These are phyloP conservation scores for Coffea eugenioides DNA, from an alignment of 257 asterid species.

Conservation along the genomic window DNA sequence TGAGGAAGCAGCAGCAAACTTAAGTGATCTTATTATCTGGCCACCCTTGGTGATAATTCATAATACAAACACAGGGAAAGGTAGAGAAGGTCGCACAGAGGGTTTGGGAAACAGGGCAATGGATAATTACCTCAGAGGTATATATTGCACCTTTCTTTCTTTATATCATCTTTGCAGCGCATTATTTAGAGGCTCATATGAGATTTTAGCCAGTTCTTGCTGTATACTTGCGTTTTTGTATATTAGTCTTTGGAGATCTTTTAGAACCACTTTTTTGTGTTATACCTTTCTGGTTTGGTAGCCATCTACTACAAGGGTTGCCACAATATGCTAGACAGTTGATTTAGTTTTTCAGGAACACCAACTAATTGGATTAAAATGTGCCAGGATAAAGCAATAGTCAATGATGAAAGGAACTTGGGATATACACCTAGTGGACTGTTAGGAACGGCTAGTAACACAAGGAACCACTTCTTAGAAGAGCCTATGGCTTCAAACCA, in stretches of 20 bases:
- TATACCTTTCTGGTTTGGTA: neutral
- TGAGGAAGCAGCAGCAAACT: slow-evolving; percentile 68
- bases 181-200: slow-evolving; percentile 22
- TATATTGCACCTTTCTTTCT: slow-evolving; percentile 40
- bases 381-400: neutral
- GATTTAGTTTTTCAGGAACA: neutral
- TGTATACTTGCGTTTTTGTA: neutral
- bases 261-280: neutral
- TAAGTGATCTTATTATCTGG: slow-evolving; percentile 87
- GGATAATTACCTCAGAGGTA: slow-evolving; percentile 97
- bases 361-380: too few relatives aligned
- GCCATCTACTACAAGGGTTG: neutral
- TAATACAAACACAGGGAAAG: slow-evolving; percentile 80
- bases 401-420: neutral
- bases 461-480: neutral
- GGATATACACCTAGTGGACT: neutral
- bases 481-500: neutral
- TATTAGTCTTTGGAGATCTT: neutral
- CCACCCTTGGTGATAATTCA: slow-evolving; percentile 90
- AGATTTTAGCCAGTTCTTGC: slow-evolving; percentile 17
- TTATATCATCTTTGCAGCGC: slow-evolving; percentile 29
- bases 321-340: neutral
- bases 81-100: slow-evolving; percentile 88
- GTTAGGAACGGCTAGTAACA: neutral
- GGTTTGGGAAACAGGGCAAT: slow-evolving; percentile 95